Evolutionary conservation across 2,329 filamentous ascomycete genomes (phyloP).

Genomic region (Paraphoma chrysanthemicola): DNA sequence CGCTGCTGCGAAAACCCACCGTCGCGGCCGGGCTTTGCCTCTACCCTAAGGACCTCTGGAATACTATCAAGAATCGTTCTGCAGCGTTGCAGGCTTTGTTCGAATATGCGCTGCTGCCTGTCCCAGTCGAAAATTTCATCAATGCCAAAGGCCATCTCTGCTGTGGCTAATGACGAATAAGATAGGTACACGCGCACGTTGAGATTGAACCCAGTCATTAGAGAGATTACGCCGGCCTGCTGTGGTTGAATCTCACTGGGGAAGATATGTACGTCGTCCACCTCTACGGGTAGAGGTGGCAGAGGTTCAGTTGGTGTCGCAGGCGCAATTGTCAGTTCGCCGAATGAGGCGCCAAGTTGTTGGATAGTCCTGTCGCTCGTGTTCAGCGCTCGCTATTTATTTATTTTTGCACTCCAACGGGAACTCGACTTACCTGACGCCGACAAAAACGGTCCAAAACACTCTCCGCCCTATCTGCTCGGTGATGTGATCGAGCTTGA

Average conservation of each 20-base stretch:
- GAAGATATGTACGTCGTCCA: constrained; percentile 84
- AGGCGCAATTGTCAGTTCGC: constrained; percentile 77
- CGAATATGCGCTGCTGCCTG: constrained; percentile 76
- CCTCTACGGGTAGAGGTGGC: constrained; percentile 78
- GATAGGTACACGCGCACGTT: constrained; percentile 80
- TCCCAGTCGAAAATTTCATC: constrained; percentile 77
- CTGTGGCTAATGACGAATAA: constrained; percentile 78
- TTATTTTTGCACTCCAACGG: not conserved
- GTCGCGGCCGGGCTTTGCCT: constrained; percentile 50
- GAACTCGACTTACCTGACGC: constrained; percentile 62
- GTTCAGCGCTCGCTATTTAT: constrained; percentile 8
- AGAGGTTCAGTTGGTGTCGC: constrained; percentile 78
- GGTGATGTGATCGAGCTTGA: constrained; percentile 53
- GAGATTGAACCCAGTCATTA: constrained; percentile 80
- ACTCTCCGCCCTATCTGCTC: constrained; percentile 65
- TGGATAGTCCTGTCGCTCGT: constrained; percentile 69
- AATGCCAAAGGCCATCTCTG: constrained; percentile 83
- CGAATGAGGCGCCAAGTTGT: constrained; percentile 75
- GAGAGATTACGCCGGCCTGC: constrained; percentile 70
- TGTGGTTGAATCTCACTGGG: constrained; percentile 74
- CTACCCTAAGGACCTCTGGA: constrained; percentile 72
- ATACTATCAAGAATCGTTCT: constrained; percentile 73
- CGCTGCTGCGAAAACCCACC: constrained; percentile 30
- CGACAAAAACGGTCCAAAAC: constrained; percentile 84
- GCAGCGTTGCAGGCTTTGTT: constrained; percentile 72